A percentile compares a stretch with the other conserved stretches of the same genome.
These are phyloP conservation scores for Verticillium albo-atrum DNA, from an alignment of 2,329 filamentous ascomycete species.

Conservation along the genomic window DNA sequence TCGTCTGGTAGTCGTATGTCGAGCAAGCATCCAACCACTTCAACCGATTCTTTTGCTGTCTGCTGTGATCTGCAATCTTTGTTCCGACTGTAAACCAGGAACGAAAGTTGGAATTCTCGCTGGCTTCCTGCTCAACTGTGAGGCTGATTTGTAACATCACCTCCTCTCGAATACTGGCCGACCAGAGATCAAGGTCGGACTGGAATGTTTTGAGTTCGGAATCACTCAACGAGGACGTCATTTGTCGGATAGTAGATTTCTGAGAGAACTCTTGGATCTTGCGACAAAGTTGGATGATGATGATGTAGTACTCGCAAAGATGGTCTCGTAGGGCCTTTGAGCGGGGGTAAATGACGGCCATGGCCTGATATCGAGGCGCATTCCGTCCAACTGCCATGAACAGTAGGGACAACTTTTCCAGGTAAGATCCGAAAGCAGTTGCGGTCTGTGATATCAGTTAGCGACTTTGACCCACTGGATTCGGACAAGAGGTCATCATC, in stretches of 20 bases:
- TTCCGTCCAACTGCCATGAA: conserved; percentile 35
- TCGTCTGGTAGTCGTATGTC: conserved; percentile 29
- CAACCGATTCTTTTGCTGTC: conserved; percentile 1
- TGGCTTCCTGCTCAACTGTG: conserved; percentile 6
- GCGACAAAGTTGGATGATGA: conserved; percentile 33
- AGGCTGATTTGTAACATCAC: conserved; percentile 1
- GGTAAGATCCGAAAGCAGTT: conserved; percentile 21
- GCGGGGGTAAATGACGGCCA: conserved; percentile 32
- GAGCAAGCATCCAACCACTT: conserved; percentile 34
- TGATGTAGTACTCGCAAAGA: conserved; percentile 35
- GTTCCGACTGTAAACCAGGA: no score
- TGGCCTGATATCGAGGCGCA: conserved; percentile 31
- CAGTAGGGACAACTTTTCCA: conserved; percentile 33
- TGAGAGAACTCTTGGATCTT: conserved; percentile 24
- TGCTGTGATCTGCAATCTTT: no score
- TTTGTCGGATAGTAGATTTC: conserved; percentile 23
- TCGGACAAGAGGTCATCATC: conserved; percentile 28
- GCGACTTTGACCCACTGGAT: no score
- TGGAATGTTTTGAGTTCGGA: conserved; percentile 21
- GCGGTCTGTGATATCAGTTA: background rate
- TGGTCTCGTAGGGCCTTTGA: conserved; percentile 29
- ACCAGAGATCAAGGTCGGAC: conserved; percentile 26
- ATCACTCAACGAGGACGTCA: conserved; percentile 19
- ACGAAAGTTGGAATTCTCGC: conserved; percentile 2
- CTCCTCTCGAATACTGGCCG: conserved; percentile 28